A percentile compares a stretch with the other conserved stretches of the same genome.
Evolutionary conservation across 75 land plant species (phyloP).

Genomic region (Selaginella tamariscina): DNA sequence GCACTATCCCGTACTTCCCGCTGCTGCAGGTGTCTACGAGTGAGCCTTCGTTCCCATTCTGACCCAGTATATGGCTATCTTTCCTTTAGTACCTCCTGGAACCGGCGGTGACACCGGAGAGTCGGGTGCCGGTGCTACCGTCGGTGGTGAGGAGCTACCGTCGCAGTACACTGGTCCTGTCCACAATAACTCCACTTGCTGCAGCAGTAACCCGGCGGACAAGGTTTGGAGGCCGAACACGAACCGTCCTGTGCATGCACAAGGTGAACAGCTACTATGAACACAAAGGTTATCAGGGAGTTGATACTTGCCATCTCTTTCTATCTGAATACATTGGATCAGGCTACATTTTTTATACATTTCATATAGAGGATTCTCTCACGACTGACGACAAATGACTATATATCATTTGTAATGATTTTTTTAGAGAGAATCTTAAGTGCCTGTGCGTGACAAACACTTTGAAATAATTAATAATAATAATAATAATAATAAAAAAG

Average conservation of each 20-base stretch:
- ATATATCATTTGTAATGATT: no score
- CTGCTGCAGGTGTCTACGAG: not conserved
- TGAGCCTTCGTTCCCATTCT: constrained; percentile 6
- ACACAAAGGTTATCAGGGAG: no score
- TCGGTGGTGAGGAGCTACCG: not conserved
- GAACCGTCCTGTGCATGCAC: not conserved
- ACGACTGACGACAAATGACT: no score
- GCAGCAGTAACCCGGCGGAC: not conserved
- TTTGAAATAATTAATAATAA: no score
- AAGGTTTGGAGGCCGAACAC: not conserved
- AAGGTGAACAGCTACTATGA: no score
- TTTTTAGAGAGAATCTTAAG: no score
- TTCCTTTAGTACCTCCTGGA: not conserved
- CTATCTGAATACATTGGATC: no score
- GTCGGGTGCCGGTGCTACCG: not conserved
- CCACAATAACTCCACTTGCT: not conserved
- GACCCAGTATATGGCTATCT: constrained; percentile 5
- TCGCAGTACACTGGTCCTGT: not conserved
- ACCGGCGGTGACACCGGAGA: not conserved
- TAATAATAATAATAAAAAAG: no score
- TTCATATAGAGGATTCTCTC: no score
- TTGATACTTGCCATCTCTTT: no score
- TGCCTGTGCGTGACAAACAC: no score
- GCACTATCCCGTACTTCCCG: not conserved
- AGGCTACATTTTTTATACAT: no score